Evolutionary conservation across 1,139 yeast genomes (phyloP).

Genomic region (Taphrina pruni): DNA sequence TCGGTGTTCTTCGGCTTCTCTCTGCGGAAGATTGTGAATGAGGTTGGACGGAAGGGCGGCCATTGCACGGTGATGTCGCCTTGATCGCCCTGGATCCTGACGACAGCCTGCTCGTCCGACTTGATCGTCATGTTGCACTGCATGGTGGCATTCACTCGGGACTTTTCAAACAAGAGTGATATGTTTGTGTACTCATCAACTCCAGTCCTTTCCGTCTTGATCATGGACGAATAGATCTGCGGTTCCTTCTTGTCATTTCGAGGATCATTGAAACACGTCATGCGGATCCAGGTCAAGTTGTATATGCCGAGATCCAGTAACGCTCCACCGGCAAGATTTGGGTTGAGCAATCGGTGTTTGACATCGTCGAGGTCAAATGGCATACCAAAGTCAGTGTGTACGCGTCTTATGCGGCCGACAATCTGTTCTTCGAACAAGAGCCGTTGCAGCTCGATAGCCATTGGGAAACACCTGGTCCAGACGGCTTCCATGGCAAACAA

Average conservation of each 20-base stretch:
- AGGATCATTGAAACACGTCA: conserved; percentile 50
- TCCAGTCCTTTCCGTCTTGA: conserved; percentile 48
- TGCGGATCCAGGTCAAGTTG: conserved; percentile 57
- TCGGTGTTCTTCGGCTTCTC: conserved; percentile 41
- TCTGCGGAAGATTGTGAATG: conserved; percentile 46
- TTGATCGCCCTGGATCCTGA: conserved; percentile 51
- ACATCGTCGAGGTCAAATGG: conserved; percentile 51
- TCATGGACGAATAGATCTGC: conserved; percentile 42
- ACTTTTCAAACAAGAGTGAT: conserved; percentile 49
- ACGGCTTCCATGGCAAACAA: conserved; percentile 68
- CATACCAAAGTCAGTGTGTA: conserved; percentile 56
- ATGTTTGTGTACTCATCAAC: conserved; percentile 51
- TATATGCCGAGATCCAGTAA: conserved; percentile 67
- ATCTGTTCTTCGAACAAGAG: conserved; percentile 57
- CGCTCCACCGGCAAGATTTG: conserved; percentile 65
- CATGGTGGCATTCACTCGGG: conserved; percentile 50
- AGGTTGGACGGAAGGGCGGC: conserved; percentile 50
- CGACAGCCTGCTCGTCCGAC: conserved; percentile 47
- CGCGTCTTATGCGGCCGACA: conserved; percentile 59
- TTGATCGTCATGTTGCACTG: conserved; percentile 49
- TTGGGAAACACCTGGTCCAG: conserved; percentile 70
- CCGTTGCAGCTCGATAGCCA: conserved; percentile 54
- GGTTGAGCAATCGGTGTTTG: conserved; percentile 55
- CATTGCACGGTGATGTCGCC: conserved; percentile 51
- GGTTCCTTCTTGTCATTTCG: conserved; percentile 47